These are phyloP conservation scores for Crithidia fasciculata DNA, from an alignment of 208 protist genomes.

Conservation along the genomic window DNA sequence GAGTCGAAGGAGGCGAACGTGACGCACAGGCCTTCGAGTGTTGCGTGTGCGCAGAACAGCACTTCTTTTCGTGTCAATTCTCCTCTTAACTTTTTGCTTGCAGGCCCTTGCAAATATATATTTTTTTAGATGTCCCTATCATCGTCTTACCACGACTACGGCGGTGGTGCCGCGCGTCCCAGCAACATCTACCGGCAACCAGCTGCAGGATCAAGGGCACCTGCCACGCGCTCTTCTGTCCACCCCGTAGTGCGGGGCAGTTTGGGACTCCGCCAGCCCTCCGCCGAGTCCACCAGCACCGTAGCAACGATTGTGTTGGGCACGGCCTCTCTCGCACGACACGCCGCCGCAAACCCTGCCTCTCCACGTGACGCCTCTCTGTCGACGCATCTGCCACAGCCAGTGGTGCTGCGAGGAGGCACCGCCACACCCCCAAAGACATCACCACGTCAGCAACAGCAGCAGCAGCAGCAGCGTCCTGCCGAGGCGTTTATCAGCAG, in stretches of 20 bases:
- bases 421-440: too few species aligned
- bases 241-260: slow-evolving; percentile 1
- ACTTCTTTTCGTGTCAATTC: background rate
- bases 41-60: too few species aligned
- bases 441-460: background rate
- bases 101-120: background rate
- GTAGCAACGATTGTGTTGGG: background rate
- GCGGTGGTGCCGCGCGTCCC: background rate
- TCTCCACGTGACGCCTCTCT: background rate
- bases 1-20: too few species aligned
- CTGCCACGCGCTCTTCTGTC: slow-evolving; percentile 4
- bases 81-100: background rate
- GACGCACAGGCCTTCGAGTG: too few species aligned
- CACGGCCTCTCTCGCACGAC: background rate
- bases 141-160: slow-evolving; percentile 16
- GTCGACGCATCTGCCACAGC: background rate
- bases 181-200: background rate
- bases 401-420: background rate
- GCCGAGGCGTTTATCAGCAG: background rate
- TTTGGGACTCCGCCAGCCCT: background rate
- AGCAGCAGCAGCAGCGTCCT: background rate
- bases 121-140: slow-evolving; percentile 15
- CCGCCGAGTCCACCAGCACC: background rate
- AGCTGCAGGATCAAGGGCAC: background rate
- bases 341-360: background rate